Evolutionary conservation across 768 basidiomycete genomes (phyloP).

Genomic region (Boletales sp.): DNA sequence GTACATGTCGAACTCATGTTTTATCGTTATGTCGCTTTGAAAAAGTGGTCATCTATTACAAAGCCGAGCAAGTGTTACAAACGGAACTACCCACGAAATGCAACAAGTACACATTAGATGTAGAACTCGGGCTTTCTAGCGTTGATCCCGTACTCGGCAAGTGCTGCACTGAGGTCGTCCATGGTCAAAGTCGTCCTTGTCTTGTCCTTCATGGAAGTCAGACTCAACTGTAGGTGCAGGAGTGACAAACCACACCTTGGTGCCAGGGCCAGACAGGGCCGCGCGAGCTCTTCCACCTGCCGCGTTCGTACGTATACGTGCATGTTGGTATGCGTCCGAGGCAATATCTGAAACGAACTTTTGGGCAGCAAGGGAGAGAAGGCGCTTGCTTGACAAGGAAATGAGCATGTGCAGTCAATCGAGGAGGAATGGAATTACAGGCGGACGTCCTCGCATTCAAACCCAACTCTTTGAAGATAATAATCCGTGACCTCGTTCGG

Average conservation of each 20-base stretch:
- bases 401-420: background rate
- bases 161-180: constrained; percentile 92
- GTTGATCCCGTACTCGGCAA: constrained; percentile 95
- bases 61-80: constrained; percentile 1
- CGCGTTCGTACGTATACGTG: constrained; percentile 90
- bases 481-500: constrained; percentile 98
- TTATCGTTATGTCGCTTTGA: too few relatives aligned
- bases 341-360: constrained; percentile 98
- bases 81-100: background rate
- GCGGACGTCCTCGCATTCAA: constrained; percentile 92
- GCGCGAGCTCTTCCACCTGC: constrained; percentile 66
- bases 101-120: constrained; percentile 41
- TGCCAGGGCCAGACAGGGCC: constrained; percentile 50
- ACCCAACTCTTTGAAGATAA: constrained; percentile 93
- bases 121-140: constrained; percentile 94
- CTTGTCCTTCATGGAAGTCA: constrained; percentile 57
- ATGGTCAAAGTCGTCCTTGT: constrained; percentile 93
- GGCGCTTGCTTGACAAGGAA: constrained; percentile 66
- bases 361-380: constrained; percentile 93
- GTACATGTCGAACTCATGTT: too few relatives aligned
- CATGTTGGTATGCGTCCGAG: constrained; percentile 95
- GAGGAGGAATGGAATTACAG: constrained; percentile 46
- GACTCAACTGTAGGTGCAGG: constrained; percentile 1
- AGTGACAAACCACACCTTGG: constrained; percentile 48
- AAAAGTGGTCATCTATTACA: background rate